Conservation (phyloP, 1,284 basidiomycete species). For the Malassezia globosa region DNA sequence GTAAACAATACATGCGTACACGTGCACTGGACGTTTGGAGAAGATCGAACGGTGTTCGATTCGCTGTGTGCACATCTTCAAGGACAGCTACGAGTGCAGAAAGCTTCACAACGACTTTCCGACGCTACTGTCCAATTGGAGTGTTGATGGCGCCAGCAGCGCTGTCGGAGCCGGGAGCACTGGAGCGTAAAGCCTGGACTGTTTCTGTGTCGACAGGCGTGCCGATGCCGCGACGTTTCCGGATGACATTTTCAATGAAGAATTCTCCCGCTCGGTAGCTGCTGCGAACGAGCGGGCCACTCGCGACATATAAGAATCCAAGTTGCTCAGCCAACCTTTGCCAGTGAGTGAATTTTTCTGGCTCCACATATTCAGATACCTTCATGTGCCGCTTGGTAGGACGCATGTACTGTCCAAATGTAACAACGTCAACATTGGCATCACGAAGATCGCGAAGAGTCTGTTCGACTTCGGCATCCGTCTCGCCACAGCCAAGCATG, state of each 20-base stretch:
- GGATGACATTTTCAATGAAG: conserved; percentile 38
- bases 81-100: background rate
- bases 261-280: conserved; percentile 70
- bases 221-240: conserved; percentile 20
- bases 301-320: conserved; percentile 95
- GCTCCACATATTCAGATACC: conserved; percentile 87
- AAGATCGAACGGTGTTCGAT: conserved; percentile 12
- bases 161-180: too few species aligned
- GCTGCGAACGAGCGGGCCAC: conserved; percentile 86
- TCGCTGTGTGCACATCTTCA: conserved; percentile 8
- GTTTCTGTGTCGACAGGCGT: conserved; percentile 10
- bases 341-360: conserved; percentile 85
- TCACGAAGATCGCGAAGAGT: conserved; percentile 76
- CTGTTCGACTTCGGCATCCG: conserved; percentile 68
- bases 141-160: too few species aligned
- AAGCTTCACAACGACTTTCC: background rate
- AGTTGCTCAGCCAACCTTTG: conserved; percentile 75
- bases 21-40: conserved; percentile 14
- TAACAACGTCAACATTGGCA: conserved; percentile 86
- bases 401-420: conserved; percentile 99
- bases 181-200: conserved; percentile 3
- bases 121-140: too few species aligned
- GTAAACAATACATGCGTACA: background rate
- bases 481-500: conserved; percentile 95
- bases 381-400: conserved; percentile 99